Percentiles rank a stretch among this genome's conserved stretches.
Conservation (phyloP, 1,139 yeast genomes). For the Hemisphaericaspora xylofermentans region DNA sequence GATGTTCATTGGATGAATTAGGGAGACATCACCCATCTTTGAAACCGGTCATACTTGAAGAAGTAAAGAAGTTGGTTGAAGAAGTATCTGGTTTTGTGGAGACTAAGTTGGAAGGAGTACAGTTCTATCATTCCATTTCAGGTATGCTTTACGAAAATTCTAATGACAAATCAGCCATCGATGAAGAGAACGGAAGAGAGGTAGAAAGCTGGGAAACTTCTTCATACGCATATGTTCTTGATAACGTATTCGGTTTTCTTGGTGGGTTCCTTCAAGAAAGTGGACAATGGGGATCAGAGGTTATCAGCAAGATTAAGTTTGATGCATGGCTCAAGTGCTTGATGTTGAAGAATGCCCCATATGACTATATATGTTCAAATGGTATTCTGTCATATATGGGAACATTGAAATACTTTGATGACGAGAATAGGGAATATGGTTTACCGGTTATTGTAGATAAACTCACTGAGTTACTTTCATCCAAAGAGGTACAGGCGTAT, state of each 20-base stretch:
- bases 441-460: constrained; percentile 25
- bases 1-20: constrained; percentile 74
- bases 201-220: constrained; percentile 56
- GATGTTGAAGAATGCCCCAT: constrained; percentile 53
- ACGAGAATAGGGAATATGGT: constrained; percentile 53
- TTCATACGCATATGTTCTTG: constrained; percentile 44
- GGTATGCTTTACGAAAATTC: constrained; percentile 44
- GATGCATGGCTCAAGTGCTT: constrained; percentile 45
- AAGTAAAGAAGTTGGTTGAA: constrained; percentile 48
- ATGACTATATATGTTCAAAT: constrained; percentile 57
- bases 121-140: constrained; percentile 42
- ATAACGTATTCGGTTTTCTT: constrained; percentile 47
- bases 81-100: constrained; percentile 43
- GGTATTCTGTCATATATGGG: constrained; percentile 55
- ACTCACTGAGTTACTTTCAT: constrained; percentile 16
- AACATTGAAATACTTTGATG: constrained; percentile 56
- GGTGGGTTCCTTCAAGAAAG: constrained; percentile 47
- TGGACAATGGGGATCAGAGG: constrained; percentile 48
- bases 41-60: constrained; percentile 56
- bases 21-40: constrained; percentile 80
- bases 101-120: constrained; percentile 34
- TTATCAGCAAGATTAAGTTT: constrained; percentile 41
- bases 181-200: constrained; percentile 36
- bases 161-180: constrained; percentile 37
- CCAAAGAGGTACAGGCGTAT: constrained; percentile 19